These are phyloP conservation scores for Hyphopichia homilentoma DNA, from an alignment of 805 yeast genomes.

Conservation along the genomic window DNA sequence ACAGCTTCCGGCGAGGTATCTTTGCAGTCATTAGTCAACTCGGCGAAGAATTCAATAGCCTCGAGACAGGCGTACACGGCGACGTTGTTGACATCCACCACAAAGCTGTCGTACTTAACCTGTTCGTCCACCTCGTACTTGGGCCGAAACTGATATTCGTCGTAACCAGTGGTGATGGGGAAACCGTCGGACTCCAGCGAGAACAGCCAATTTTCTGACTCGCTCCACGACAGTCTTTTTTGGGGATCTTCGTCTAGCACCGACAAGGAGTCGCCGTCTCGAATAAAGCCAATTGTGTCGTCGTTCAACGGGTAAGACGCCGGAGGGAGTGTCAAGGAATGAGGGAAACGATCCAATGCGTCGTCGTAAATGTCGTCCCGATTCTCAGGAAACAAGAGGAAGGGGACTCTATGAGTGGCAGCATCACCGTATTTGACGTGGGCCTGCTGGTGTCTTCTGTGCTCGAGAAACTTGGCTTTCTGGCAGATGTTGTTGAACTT, in stretches of 20 bases:
- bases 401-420: conserved; percentile 77
- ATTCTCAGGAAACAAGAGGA: conserved; percentile 52
- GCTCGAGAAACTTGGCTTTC: conserved; percentile 43
- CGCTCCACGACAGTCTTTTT: not conserved
- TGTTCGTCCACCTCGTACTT: conserved; percentile 27
- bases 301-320: conserved; percentile 57
- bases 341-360: conserved; percentile 48
- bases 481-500: conserved; percentile 57
- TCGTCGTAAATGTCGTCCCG: conserved; percentile 47
- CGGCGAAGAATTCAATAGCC: conserved; percentile 35
- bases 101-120: conserved; percentile 50
- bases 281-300: conserved; percentile 14
- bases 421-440: conserved; percentile 74
- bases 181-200: conserved; percentile 5
- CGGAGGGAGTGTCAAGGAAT: conserved; percentile 62
- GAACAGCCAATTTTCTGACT: too few relatives aligned
- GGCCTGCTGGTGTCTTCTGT: conserved; percentile 52
- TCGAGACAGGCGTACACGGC: conserved; percentile 45
- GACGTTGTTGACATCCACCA: conserved; percentile 52
- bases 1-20: conserved; percentile 42
- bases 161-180: conserved; percentile 24
- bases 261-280: conserved; percentile 9
- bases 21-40: conserved; percentile 29
- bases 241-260: conserved; percentile 2
- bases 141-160: conserved; percentile 30